Evolutionary conservation across 2,329 filamentous ascomycete genomes (phyloP), one percentile per base, ranked within the genome.

Genomic region (Penicillium sp.): DNA sequence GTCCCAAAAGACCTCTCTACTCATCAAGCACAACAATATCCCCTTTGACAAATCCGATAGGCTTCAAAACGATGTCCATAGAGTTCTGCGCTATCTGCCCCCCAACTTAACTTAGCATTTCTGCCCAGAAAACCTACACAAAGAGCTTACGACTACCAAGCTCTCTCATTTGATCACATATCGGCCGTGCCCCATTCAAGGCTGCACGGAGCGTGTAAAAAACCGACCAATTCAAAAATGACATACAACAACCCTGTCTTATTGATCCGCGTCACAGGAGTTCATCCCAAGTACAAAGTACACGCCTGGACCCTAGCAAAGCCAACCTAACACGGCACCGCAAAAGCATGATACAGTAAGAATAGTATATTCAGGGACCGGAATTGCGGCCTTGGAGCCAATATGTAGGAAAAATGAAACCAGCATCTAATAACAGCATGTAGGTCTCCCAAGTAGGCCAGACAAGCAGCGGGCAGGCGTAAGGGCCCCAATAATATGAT

Each of bases 401-500:
- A 57, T 53, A 57, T 33, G 29, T 53, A 47, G 35, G 35, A 36
- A n/a, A 41, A 55, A 41, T 45, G 54, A 53, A 29, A 53, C 42
- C 49, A 35, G 9, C 35, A 41, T 42, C 35, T 48, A 53, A 41
- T 35, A 53, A 41, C 54, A 53, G 35, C 33, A 57, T 47, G 49
- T 47, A 53, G 1, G 27, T 35, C 27, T 31, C 25, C 33, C 15
- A 47, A 39, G 17, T 51, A 19, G 23, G 47, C 29, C 19, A 51
- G 13, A 21, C 41, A 47, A 53, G 43, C 41, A 49, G 29, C 29
- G 15, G 6, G 17, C 9, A 23, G 44, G 49, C 44, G 55, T 52
- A 58, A 58, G 55, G 55, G 55, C 25, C 23, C 47, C 38, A 49
- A 49, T 49, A 43, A 55, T 55, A 58, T 58, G 55, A 58, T 49